Conservation (phyloP, 1,139 yeast genomes). For the Waltiozyma sp. region DNA sequence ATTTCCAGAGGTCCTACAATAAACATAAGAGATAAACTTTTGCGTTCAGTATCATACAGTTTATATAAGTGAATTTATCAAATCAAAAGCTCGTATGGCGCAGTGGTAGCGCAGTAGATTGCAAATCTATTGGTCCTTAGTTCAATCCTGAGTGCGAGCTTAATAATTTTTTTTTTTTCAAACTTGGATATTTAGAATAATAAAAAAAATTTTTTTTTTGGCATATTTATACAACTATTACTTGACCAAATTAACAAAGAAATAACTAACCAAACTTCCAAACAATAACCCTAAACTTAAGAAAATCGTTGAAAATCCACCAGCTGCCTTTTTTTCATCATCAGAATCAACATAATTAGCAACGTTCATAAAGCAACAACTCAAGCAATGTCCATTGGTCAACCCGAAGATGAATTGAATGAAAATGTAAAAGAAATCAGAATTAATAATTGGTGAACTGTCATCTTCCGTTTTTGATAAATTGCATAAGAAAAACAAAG, state of each 20-base stretch:
- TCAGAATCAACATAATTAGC: slow-evolving; percentile 41
- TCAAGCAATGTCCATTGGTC: slow-evolving; percentile 77
- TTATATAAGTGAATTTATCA: too few species aligned
- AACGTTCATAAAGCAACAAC: slow-evolving; percentile 75
- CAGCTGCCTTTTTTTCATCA: slow-evolving; percentile 81
- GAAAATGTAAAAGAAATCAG: slow-evolving; percentile 58
- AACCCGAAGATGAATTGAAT: slow-evolving; percentile 74
- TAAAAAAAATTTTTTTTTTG: too few species aligned
- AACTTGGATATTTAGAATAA: too few species aligned
- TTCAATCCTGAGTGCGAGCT: slow-evolving; percentile 72
- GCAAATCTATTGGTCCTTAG: slow-evolving; percentile 80
- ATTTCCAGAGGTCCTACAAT: too few species aligned
- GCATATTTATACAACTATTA: too few species aligned
- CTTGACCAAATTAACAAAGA: slow-evolving; percentile 32
- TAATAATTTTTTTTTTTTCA: slow-evolving; percentile 14
- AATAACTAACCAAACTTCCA: slow-evolving; percentile 68
- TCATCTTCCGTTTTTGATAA: slow-evolving; percentile 25
- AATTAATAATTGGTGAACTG: slow-evolving; percentile 28
- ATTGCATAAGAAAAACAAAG: slow-evolving; percentile 62
- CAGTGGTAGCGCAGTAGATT: slow-evolving; percentile 83
- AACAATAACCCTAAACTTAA: slow-evolving; percentile 64
- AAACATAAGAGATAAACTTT: too few species aligned
- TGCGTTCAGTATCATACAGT: too few species aligned
- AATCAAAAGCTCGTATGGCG: slow-evolving; percentile 58
- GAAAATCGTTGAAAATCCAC: slow-evolving; percentile 78